Base-by-base conservation (phyloP, 306 rosid genomes). In the Astragalus glycyphyllos region DNA sequence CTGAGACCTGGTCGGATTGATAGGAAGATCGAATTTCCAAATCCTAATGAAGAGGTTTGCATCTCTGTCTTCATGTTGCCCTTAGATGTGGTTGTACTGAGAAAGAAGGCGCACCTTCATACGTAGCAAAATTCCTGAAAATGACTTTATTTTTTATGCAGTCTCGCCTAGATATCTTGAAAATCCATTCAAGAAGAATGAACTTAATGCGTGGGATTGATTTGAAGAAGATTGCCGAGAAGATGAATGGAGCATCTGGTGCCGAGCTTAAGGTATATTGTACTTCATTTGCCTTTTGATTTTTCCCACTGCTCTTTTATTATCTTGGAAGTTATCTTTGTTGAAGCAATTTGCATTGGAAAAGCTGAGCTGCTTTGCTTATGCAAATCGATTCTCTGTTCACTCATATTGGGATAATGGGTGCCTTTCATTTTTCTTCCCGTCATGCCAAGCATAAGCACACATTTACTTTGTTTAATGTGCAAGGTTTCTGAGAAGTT, bases 171-270 rank as follows among this genome's bases (percentile, higher is more conserved):
- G 99, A 95, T 81, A 95, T 95, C 78, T 75, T 91, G 87, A 95
- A 95, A 81, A 91, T 95, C 31, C 99, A 95, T 85, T 95, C 99
- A 20, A 88, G 99, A 79, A 95, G 94, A 83, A 95, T 95, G 99
- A 95, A 95, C 78, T 78, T 95, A 62, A 95, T 95, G 99, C 97
- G 99, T 5, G 99, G 99, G 58, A 95, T 95, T 80, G 99, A 95
- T 73, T 78, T 95, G 89, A 91, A 95, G 85, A 95, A 95, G 86
- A 95, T 95, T 66, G 96, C 99, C 0, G 99, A 89, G 85, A 95
- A 95, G 83, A 95, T 95, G 99, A 84, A 86, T 57, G 99, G 99
- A 8, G 97, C 99, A 58, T 95, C 99, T 78, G 99, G 99, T 58
- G 99, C 99, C 1, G 99, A 95, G 82, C 92, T 95, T 45, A 95